Conservation (phyloP, 2,329 filamentous ascomycete genomes). For the Trichoderma hamatum region DNA sequence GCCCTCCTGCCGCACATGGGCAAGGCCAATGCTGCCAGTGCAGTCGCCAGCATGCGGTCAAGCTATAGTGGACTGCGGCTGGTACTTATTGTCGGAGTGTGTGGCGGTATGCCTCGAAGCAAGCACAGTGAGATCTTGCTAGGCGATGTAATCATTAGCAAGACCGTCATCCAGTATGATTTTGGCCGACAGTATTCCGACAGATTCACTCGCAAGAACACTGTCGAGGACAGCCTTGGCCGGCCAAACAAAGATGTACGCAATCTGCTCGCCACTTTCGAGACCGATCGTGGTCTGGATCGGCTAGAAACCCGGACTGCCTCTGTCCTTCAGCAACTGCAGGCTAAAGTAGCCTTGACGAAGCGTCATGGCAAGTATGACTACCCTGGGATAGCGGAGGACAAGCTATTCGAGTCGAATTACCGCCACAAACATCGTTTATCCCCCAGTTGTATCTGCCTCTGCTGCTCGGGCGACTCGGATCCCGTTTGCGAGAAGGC, state of each 20-base stretch:
- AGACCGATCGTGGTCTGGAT: not conserved
- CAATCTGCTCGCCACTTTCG: slow-evolving; percentile 32
- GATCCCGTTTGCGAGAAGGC: not conserved
- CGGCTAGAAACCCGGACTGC: not conserved
- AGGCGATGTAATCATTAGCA: slow-evolving; percentile 41
- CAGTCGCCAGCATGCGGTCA: slow-evolving; percentile 29
- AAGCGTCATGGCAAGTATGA: not conserved
- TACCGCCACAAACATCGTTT: not conserved
- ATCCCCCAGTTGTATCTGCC: not conserved
- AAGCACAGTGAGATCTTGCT: too few relatives aligned
- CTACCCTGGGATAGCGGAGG: not conserved
- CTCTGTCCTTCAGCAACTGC: slow-evolving; percentile 1
- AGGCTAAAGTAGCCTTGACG: not conserved
- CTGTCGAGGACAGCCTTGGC: slow-evolving; percentile 34
- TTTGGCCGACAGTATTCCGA: slow-evolving; percentile 34
- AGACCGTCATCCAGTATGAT: slow-evolving; percentile 37
- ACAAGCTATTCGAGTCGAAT: not conserved
- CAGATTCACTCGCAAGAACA: slow-evolving; percentile 34
- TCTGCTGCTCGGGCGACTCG: not conserved
- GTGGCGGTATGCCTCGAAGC: slow-evolving; percentile 45
- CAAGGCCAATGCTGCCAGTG: slow-evolving; percentile 29
- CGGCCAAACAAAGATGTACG: slow-evolving; percentile 35
- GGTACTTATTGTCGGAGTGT: slow-evolving; percentile 43
- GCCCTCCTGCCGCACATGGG: slow-evolving; percentile 29
- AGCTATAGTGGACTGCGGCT: too few relatives aligned